A percentile compares a stretch with the other conserved stretches of the same genome.
Conservation (phyloP, 73 alveolate genomes). For the Stentor coeruleus region DNA sequence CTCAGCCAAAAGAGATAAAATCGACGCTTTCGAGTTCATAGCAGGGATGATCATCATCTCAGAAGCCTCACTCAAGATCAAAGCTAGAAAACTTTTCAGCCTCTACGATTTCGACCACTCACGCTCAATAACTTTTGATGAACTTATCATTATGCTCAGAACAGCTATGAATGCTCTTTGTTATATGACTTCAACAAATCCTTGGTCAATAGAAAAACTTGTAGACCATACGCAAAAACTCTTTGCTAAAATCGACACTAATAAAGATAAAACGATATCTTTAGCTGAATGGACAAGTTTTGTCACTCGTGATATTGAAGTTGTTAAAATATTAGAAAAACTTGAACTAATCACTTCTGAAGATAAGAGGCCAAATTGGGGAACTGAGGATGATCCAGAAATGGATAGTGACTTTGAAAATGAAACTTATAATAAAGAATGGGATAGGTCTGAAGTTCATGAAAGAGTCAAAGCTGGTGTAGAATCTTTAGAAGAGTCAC, state of each 20-base stretch:
- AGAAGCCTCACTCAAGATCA: conserved; percentile 56
- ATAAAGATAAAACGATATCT: conserved; percentile 88
- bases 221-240: conserved; percentile 86
- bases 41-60: conserved; percentile 84
- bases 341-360: conserved; percentile 60
- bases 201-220: conserved; percentile 75
- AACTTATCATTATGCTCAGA: conserved; percentile 74
- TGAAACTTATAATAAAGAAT: conserved; percentile 40
- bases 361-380: conserved; percentile 74
- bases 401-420: conserved; percentile 70
- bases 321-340: conserved; percentile 63
- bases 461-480: conserved; percentile 44
- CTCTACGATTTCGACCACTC: conserved; percentile 90
- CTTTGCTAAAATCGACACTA: conserved; percentile 80
- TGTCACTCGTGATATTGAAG: conserved; percentile 76
- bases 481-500: conserved; percentile 54
- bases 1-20: conserved; percentile 79
- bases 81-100: conserved; percentile 64
- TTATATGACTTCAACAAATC: conserved; percentile 65
- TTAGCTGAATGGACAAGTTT: conserved; percentile 82
- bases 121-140: conserved; percentile 86
- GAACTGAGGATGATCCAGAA: conserved; percentile 63
- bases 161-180: conserved; percentile 74
- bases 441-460: conserved; percentile 34
- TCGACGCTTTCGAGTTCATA: conserved; percentile 81